Base-by-base conservation (phyloP, 2,329 filamentous ascomycete genomes). In the Curvularia sp. region DNA sequence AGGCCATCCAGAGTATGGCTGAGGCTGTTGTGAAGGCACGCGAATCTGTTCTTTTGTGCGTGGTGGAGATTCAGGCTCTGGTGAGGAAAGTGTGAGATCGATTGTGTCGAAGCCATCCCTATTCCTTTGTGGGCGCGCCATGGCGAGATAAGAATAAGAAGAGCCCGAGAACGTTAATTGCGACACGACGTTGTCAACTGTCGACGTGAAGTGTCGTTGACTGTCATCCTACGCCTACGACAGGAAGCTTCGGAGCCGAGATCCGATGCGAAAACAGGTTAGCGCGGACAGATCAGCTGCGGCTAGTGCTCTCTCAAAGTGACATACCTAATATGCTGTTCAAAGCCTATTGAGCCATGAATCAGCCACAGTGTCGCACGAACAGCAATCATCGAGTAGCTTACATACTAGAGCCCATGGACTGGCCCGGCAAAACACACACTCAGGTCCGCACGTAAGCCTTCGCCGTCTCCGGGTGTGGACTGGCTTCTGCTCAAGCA, bases 81-180 rank as follows among this genome's bases (percentile, higher is more conserved):
- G 69, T 5, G 68, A 70, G 41, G 69, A 60, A 18, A 55, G 67
- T 4, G 70, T 72, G 12, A 72, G 60, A 51, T 72, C 69, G 22
- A 72, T 71, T 4, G 68, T 60, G 20, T 71, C 64, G 12, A 63
- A 30, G 9, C 55, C 44, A 30, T 55, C 38, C 38, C 26, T 38
- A n/a, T 55, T 33, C 50, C 41, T 53, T 22, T 55, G 52, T 43
- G 59, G 41, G 20, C 22, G 39, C 20, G 55, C 48, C 59, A 61
- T 61, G 20, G 12, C 48, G 22, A 18, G 18, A 26, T 15, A 44
- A 46, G 24, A 24, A 59, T 42, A 41, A 18, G 38, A n/a, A 26
- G 43, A 30, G 5, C 1, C n/a, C 26, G 41, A 55, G 33, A 52
- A 20, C 22, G 24, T 18, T 22, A 30, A 46, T 30, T 18, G 28